Evolutionary conservation across 148 eudicot genomes (phyloP).

Genomic region (Chenopodium berlandieri): DNA sequence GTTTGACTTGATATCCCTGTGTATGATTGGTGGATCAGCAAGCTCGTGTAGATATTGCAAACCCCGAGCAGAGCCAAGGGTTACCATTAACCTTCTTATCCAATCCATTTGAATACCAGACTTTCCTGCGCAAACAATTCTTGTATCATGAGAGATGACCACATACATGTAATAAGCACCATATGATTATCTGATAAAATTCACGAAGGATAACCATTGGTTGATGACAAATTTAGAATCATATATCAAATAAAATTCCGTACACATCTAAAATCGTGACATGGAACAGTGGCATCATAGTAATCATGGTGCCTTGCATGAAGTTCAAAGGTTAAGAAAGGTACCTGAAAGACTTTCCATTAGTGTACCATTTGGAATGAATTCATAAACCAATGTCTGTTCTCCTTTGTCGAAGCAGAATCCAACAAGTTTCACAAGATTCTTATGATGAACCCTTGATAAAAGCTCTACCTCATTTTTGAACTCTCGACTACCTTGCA

Average conservation of each 20-base stretch:
- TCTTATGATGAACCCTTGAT: slow-evolving; percentile 91
- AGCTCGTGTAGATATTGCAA: slow-evolving; percentile 63
- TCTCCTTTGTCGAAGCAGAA: slow-evolving; percentile 80
- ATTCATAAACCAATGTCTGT: slow-evolving; percentile 83
- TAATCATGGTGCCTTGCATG: background rate
- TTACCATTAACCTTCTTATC: slow-evolving; percentile 52
- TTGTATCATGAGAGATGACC: background rate
- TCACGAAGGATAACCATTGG: background rate
- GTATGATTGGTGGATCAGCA: slow-evolving; percentile 74
- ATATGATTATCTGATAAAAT: background rate
- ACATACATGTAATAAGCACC: background rate
- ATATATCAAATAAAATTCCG: background rate
- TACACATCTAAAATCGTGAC: background rate
- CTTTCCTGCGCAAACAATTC: slow-evolving; percentile 37
- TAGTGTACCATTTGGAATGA: slow-evolving; percentile 72
- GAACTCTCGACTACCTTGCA: slow-evolving; percentile 77
- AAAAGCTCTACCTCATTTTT: slow-evolving; percentile 89
- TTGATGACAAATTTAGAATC: too few species aligned
- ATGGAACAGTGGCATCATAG: background rate
- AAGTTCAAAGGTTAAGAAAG: slow-evolving; percentile 3
- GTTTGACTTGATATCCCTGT: slow-evolving; percentile 57
- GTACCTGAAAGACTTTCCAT: slow-evolving; percentile 67
- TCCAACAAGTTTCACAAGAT: slow-evolving; percentile 76
- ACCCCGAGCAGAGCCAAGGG: slow-evolving; percentile 65
- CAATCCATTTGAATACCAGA: slow-evolving; percentile 53